These are phyloP conservation scores for Waltiozyma sp. DNA, from an alignment of 1,139 yeast genomes.

Conservation along the genomic window DNA sequence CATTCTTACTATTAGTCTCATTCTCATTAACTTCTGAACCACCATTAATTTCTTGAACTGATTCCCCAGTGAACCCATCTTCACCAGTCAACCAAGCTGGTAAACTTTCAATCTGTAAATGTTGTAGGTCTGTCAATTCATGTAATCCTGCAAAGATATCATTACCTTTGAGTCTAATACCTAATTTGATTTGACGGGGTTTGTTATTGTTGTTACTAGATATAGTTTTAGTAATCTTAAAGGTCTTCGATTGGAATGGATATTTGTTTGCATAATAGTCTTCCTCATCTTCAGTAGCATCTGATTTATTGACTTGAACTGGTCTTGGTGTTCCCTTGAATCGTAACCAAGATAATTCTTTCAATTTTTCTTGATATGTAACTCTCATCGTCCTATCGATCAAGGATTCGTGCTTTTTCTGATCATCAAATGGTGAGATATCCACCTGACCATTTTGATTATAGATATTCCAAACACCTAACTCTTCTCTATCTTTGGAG, in stretches of 20 bases:
- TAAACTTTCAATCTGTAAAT: constrained; percentile 40
- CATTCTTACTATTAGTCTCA: neutral
- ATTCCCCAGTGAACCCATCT: constrained; percentile 21
- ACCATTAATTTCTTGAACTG: neutral
- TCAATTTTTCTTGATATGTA: constrained; percentile 10
- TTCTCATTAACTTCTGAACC: too few relatives aligned
- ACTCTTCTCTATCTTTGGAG: constrained; percentile 44
- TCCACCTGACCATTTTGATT: constrained; percentile 52
- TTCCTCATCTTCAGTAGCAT: constrained; percentile 12
- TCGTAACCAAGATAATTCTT: constrained; percentile 27
- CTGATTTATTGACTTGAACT: constrained; percentile 24
- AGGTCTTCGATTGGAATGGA: constrained; percentile 44
- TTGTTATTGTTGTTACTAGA: constrained; percentile 16
- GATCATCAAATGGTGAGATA: constrained; percentile 42
- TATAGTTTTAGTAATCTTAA: constrained; percentile 23
- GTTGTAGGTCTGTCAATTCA: constrained; percentile 47
- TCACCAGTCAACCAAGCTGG: constrained; percentile 84
- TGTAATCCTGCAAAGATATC: constrained; percentile 78
- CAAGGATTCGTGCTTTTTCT: constrained; percentile 17
- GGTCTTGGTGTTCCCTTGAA: constrained; percentile 42
- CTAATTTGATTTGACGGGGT: constrained; percentile 20
- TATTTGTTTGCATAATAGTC: constrained; percentile 35
- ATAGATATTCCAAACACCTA: constrained; percentile 63
- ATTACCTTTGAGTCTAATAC: constrained; percentile 48
- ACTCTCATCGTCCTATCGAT: constrained; percentile 8